Evolutionary conservation across 371 early-diverging fungal species (phyloP).

Genomic region (Lichtheimia corymbifera): DNA sequence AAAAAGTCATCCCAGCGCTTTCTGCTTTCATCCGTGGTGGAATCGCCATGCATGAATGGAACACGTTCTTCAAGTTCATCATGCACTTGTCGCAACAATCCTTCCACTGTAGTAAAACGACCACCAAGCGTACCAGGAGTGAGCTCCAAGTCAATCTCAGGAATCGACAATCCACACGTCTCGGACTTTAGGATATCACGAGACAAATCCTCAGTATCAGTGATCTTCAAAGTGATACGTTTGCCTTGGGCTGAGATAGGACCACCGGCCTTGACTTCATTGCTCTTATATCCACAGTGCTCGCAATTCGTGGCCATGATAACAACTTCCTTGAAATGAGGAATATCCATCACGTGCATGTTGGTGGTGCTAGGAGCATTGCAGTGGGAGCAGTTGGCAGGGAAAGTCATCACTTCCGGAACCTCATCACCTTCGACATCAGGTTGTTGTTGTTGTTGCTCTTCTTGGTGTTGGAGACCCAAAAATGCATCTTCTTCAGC

Average conservation of each 20-base stretch:
- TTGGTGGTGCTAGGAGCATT: constrained; percentile 82
- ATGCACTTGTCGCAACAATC: constrained; percentile 85
- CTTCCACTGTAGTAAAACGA: constrained; percentile 96
- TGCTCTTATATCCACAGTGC: constrained; percentile 90
- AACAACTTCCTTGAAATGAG: constrained; percentile 94
- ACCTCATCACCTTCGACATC: constrained; percentile 56
- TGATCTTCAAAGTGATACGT: constrained; percentile 78
- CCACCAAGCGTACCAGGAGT: constrained; percentile 93
- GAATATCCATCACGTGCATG: constrained; percentile 92
- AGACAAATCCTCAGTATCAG: constrained; percentile 84
- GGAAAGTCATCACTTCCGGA: constrained; percentile 76
- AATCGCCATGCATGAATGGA: constrained; percentile 80
- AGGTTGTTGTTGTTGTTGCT: constrained; percentile 13
- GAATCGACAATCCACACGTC: constrained; percentile 88
- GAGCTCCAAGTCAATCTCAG: constrained; percentile 86
- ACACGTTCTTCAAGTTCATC: constrained; percentile 77
- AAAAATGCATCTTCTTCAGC: constrained; percentile 77
- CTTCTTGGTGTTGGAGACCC: constrained; percentile 67
- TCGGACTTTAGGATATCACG: constrained; percentile 95
- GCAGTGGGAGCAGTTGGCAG: constrained; percentile 88
- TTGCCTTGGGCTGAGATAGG: constrained; percentile 80
- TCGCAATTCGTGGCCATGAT: constrained; percentile 96
- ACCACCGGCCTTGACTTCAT: constrained; percentile 96
- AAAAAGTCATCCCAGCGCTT: constrained; percentile 69
- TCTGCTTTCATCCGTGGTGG: constrained; percentile 56